phyloP scores from a whole-genome alignment of 148 eudicot genomes.

The Persicaria maculosa region DNA sequence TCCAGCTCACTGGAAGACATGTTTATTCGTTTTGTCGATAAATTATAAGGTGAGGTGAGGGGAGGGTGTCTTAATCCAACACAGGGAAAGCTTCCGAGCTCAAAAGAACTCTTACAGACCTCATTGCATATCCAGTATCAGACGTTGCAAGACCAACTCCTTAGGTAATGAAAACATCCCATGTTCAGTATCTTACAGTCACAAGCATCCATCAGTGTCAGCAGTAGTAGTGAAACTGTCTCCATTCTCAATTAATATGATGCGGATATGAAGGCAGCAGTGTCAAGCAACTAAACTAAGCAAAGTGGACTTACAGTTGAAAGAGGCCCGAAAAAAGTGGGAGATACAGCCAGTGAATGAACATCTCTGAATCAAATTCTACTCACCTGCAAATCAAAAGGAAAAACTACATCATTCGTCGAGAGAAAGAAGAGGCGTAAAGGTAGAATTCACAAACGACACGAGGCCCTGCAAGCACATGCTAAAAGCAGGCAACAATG shows the following conservation, averaged over 20 bases:
- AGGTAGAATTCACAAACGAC: not conserved
- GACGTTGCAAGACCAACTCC: too few species aligned
- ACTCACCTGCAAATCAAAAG: not conserved
- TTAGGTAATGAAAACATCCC: not conserved
- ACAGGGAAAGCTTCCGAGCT: too few species aligned
- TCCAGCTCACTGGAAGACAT: not conserved
- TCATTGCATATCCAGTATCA: too few species aligned
- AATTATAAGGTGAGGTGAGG: too few species aligned
- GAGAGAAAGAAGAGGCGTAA: not conserved
- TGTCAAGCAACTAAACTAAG: too few species aligned
- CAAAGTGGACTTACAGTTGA: too few species aligned
- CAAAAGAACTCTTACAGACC: too few species aligned
- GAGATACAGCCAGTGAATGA: not conserved
- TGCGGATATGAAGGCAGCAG: too few species aligned
- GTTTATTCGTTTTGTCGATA: not conserved
- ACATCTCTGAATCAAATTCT: not conserved
- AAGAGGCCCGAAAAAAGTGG: too few species aligned
- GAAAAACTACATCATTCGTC: not conserved
- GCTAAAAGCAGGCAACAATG: not conserved
- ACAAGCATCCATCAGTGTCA: not conserved
- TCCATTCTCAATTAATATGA: not conserved
- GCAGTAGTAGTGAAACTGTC: not conserved
- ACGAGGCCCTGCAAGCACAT: not conserved
- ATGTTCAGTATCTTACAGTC: conserved; percentile 1
- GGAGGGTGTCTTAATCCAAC: too few species aligned